Evolutionary conservation across 2,329 filamentous ascomycete species (phyloP).

Genomic region (Pseudocercospora ulei): DNA sequence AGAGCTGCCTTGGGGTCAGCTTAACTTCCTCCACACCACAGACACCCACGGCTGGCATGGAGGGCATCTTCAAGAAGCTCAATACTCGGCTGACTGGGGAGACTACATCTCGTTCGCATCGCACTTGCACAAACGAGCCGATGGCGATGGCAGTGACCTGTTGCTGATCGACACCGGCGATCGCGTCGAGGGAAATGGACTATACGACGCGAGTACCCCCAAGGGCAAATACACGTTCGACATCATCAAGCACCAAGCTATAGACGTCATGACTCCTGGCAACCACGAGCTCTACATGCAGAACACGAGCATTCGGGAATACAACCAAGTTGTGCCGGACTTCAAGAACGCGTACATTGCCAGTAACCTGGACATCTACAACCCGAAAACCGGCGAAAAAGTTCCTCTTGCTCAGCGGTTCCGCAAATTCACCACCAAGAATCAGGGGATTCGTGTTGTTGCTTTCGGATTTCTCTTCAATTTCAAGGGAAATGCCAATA

Average conservation of each 20-base stretch:
- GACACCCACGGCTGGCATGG: conserved; percentile 92
- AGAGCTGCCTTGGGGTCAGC: conserved; percentile 77
- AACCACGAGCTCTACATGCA: conserved; percentile 92
- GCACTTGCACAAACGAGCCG: conserved; percentile 68
- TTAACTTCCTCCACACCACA: conserved; percentile 92
- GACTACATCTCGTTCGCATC: conserved; percentile 91
- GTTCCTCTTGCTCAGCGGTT: conserved; percentile 72
- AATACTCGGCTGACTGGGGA: conserved; percentile 94
- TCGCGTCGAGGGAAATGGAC: conserved; percentile 82
- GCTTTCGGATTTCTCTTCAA: conserved; percentile 94
- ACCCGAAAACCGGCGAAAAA: conserved; percentile 58
- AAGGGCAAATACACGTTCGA: conserved; percentile 84
- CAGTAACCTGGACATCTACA: conserved; percentile 83
- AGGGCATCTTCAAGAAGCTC: conserved; percentile 83
- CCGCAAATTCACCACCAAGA: conserved; percentile 83
- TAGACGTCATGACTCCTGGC: conserved; percentile 77
- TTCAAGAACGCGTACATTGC: conserved; percentile 74
- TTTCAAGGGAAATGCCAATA: conserved; percentile 83
- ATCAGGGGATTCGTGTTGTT: conserved; percentile 70
- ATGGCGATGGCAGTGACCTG: conserved; percentile 69
- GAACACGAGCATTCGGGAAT: conserved; percentile 68
- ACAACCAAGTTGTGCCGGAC: conserved; percentile 68
- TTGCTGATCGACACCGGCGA: conserved; percentile 95
- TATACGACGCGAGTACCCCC: conserved; percentile 81
- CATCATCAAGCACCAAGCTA: conserved; percentile 69